phyloP scores from a whole-genome alignment of 2,329 filamentous ascomycete species.

The Dichotomopilus funicola region DNA sequence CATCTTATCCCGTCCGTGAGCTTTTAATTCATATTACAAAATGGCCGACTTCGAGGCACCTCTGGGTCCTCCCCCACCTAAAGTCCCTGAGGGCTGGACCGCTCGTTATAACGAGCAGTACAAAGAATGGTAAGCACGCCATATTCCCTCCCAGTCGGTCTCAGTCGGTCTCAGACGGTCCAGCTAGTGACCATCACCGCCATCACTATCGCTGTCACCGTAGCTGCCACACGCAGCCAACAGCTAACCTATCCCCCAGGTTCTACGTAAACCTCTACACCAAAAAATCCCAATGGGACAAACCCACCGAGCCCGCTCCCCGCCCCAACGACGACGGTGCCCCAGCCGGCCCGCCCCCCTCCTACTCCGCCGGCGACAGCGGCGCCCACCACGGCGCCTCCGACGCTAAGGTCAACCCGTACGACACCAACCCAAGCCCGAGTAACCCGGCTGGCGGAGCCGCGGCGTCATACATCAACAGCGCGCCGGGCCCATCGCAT shows the following conservation, averaged over 20 bases:
- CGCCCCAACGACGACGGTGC: conserved; percentile 33
- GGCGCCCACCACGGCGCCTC: conserved; percentile 36
- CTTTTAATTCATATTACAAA: neutral
- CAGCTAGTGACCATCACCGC: neutral
- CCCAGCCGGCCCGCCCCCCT: conserved; percentile 56
- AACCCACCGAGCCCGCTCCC: conserved; percentile 61
- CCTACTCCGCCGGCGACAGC: conserved; percentile 51
- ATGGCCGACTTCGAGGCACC: conserved; percentile 53
- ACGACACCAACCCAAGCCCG: conserved; percentile 19
- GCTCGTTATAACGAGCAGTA: conserved; percentile 83
- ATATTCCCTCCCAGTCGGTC: neutral
- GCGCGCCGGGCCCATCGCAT: conserved; percentile 25
- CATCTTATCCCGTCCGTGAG: neutral
- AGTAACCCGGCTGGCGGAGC: conserved; percentile 12
- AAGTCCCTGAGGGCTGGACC: conserved; percentile 73
- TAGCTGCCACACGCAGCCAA: neutral
- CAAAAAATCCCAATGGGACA: conserved; percentile 87
- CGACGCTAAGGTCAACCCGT: conserved; percentile 51
- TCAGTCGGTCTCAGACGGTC: neutral
- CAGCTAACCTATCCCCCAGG: conserved; percentile 39
- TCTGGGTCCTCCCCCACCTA: conserved; percentile 49
- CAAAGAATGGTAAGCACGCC: conserved; percentile 58
- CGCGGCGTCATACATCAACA: neutral
- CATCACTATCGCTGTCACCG: too few relatives aligned
- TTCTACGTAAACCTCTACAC: conserved; percentile 89